Evolutionary conservation across 441 rosid genomes (phyloP).

Genomic region (Erysimum pusillum): DNA sequence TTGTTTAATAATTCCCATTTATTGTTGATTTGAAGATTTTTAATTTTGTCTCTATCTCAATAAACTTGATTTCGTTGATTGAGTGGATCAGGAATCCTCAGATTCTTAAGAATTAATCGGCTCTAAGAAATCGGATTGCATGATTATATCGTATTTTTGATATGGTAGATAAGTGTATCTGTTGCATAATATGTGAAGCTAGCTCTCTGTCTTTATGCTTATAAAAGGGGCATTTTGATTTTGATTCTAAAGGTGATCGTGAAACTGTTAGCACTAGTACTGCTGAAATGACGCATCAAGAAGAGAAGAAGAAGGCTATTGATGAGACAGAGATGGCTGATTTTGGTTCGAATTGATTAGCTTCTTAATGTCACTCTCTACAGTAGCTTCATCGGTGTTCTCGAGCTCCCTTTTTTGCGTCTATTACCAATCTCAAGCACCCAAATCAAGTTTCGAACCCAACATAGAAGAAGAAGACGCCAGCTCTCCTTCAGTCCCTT

Average conservation of each 20-base stretch:
- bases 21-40: constrained; percentile 14
- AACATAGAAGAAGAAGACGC: constrained; percentile 50
- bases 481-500: constrained; percentile 33
- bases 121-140: constrained; percentile 5
- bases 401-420: constrained; percentile 50
- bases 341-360: constrained; percentile 23
- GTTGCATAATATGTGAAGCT: constrained; percentile 2
- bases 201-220: no score
- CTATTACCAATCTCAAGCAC: constrained; percentile 40
- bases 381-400: constrained; percentile 32
- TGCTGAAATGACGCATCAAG: no score
- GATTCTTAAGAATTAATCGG: constrained; percentile 7
- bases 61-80: constrained; percentile 5
- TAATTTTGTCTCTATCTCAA: neutral
- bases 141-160: neutral
- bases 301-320: no score
- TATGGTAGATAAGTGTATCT: neutral
- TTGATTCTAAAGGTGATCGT: no score
- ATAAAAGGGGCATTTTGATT: no score
- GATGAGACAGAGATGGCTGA: no score
- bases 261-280: no score
- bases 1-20: neutral
- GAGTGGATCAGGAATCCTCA: constrained; percentile 2
- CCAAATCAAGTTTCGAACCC: constrained; percentile 35
- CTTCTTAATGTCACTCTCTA: constrained; percentile 43